phyloP scores from a whole-genome alignment of 495 filamentous ascomycete genomes.

The Hypomontagnella monticulosa region DNA sequence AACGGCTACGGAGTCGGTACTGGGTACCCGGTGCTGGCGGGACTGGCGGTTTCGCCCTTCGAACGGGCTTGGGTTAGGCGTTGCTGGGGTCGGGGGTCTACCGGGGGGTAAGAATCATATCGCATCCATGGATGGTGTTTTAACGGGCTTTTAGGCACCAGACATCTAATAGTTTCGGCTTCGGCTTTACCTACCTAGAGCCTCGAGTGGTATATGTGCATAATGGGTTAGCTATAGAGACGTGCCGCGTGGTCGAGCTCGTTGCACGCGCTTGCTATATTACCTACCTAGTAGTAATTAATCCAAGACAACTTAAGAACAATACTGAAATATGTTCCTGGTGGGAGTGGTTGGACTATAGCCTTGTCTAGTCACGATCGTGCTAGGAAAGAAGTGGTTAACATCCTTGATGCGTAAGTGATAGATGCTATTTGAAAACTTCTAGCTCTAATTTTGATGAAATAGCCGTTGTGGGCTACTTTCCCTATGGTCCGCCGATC shows the following conservation, averaged over 20 bases:
- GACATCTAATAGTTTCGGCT: neutral
- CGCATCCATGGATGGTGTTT: slow-evolving; percentile 4
- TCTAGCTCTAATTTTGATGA: neutral
- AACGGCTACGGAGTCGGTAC: neutral
- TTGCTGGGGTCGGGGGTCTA: slow-evolving; percentile 9
- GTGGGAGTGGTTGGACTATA: too few relatives aligned
- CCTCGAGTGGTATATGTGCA: slow-evolving; percentile 1
- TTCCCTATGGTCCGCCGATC: neutral
- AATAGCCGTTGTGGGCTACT: neutral
- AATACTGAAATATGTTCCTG: too few relatives aligned
- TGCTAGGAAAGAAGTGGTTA: too few relatives aligned
- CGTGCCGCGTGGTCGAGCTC: neutral
- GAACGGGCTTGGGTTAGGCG: slow-evolving; percentile 1
- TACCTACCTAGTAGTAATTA: slow-evolving; percentile 18
- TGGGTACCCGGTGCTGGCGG: slow-evolving; percentile 5
- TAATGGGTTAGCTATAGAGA: neutral
- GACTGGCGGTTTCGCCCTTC: neutral
- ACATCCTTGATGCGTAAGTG: too few relatives aligned
- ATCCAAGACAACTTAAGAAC: slow-evolving; percentile 4
- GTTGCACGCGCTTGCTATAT: neutral
- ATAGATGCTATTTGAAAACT: too few relatives aligned
- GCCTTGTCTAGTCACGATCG: too few relatives aligned
- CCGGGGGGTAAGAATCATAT: neutral
- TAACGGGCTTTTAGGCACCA: neutral
- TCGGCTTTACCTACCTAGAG: neutral